Percentiles rank a stretch among this genome's conserved stretches.
phyloP scores from a whole-genome alignment of 768 basidiomycete genomes.

The Tephrocybe sp. region DNA sequence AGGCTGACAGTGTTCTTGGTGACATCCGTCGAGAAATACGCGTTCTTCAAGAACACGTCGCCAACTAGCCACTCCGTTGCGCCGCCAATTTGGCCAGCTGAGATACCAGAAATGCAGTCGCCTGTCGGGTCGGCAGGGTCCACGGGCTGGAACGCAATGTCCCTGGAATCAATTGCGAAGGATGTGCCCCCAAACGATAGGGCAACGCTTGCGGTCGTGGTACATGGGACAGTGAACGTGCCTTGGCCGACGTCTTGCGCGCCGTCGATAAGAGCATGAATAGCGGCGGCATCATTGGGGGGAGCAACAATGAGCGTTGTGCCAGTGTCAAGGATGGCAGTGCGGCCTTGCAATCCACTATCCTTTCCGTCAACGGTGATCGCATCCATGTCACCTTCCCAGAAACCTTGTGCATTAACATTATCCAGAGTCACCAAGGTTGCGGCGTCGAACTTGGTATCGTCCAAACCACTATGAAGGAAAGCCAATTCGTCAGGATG shows the following conservation, averaged over 20 bases:
- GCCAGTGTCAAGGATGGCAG: conserved; percentile 71
- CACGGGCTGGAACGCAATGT: conserved; percentile 56
- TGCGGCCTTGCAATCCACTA: conserved; percentile 55
- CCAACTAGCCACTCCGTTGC: conserved; percentile 73
- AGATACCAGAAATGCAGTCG: conserved; percentile 71
- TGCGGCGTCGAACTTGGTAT: conserved; percentile 59
- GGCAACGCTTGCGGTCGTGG: conserved; percentile 38
- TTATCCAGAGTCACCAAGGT: conserved; percentile 64
- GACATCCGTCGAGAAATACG: conserved; percentile 67
- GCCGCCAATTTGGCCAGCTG: conserved; percentile 58
- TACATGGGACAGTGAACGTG: conserved; percentile 53
- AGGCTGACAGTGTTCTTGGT: conserved; percentile 57
- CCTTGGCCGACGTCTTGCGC: conserved; percentile 44
- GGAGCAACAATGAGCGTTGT: conserved; percentile 55
- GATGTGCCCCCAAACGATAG: conserved; percentile 46
- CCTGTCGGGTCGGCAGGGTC: conserved; percentile 56
- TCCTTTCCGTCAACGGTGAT: conserved; percentile 58
- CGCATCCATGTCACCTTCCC: conserved; percentile 69
- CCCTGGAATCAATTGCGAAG: conserved; percentile 62
- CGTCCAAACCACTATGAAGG: conserved; percentile 52
- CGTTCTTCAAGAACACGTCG: conserved; percentile 79
- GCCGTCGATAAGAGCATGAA: conserved; percentile 45
- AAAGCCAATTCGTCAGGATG: neutral
- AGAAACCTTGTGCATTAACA: conserved; percentile 71
- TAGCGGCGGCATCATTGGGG: conserved; percentile 32